A percentile compares a stretch with the other conserved stretches of the same genome.
These are phyloP conservation scores for Starmerella geochares DNA, from an alignment of 805 yeast species.

Conservation along the genomic window DNA sequence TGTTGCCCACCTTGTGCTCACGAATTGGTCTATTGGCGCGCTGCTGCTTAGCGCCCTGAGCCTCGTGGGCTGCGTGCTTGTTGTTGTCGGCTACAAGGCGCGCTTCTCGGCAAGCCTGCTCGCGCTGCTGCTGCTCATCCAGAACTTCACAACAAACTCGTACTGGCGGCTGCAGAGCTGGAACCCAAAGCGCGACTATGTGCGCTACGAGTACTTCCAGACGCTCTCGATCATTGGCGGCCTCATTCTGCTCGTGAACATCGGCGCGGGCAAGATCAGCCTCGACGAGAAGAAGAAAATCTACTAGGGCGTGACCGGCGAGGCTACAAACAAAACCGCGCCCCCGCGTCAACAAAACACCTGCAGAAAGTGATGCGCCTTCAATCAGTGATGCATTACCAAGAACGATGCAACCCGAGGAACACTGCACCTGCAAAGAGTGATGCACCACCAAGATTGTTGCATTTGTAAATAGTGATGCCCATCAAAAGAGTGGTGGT, in stretches of 20 bases:
- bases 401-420: too few species aligned
- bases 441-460: too few species aligned
- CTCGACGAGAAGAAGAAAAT: constrained; percentile 93
- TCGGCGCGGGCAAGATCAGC: constrained; percentile 93
- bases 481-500: too few species aligned
- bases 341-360: background rate
- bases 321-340: background rate
- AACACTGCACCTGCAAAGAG: too few species aligned
- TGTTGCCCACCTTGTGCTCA: constrained; percentile 66
- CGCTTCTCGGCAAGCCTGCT: constrained; percentile 66
- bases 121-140: constrained; percentile 59
- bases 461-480: too few species aligned
- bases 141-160: constrained; percentile 71
- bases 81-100: constrained; percentile 87
- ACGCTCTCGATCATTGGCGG: constrained; percentile 94
- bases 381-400: too few species aligned
- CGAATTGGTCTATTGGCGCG: constrained; percentile 56
- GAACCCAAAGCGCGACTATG: constrained; percentile 73
- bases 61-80: constrained; percentile 57
- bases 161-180: constrained; percentile 71
- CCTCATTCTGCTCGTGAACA: constrained; percentile 73
- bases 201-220: constrained; percentile 90
- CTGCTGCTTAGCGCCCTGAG: constrained; percentile 60
- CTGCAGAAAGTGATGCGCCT: too few species aligned
- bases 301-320: constrained; percentile 35